Base-by-base conservation (phyloP, 2,329 filamentous ascomycete genomes). In the Penicillium hesseltinei region DNA sequence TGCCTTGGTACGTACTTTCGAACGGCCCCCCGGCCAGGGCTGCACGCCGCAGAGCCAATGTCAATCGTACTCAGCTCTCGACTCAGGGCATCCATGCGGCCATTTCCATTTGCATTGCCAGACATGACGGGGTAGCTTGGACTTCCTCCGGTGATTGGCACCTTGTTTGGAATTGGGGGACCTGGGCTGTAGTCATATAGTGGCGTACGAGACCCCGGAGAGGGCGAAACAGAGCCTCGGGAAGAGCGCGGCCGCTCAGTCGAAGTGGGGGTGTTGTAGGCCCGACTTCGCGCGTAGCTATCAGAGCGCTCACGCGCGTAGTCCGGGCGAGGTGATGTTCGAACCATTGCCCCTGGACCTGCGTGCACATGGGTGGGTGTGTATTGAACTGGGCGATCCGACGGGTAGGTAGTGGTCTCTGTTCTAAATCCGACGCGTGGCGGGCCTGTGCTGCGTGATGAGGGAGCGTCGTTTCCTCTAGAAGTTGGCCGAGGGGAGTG, bases 11-110 rank as follows among this genome's bases (percentile, higher is more conserved):
- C 66, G 45, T 73, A 74, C 60, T 68, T 72, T 17, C 71, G 67
- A 47, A 69, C 63, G 4, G 66, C 64, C 7, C 52, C 56, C 13
- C 72, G 67, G n/a, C 64, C 61, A 25, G 64, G 58, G 53, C 67
- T 75, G 48, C 69, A 71, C 2, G 65, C 70, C 9, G 69, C 65
- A 17, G 69, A 68, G 9, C 79, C 79, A 55, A 81, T 80, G 57
- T 81, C 78, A 59, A 81, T 81, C 7, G 72, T 74, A 57, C 75
- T 81, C 62, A 88, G 74, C 69, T 88, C 85, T 35, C 83, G 74
- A 51, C 82, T 84, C 47, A 88, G 70, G 6, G 83, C 81, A 58
- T 77, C 78, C 74, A 74, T 70, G 40, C 63, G 68, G 60, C 59
- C 55, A 19, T 62, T 62, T 19, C 17, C 59, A 10, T 44, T 62